Evolutionary conservation across 163 green algal species (phyloP), one percentile per base, ranked within the genome.

Genomic region (Chlamydomonas reinhardtii): DNA sequence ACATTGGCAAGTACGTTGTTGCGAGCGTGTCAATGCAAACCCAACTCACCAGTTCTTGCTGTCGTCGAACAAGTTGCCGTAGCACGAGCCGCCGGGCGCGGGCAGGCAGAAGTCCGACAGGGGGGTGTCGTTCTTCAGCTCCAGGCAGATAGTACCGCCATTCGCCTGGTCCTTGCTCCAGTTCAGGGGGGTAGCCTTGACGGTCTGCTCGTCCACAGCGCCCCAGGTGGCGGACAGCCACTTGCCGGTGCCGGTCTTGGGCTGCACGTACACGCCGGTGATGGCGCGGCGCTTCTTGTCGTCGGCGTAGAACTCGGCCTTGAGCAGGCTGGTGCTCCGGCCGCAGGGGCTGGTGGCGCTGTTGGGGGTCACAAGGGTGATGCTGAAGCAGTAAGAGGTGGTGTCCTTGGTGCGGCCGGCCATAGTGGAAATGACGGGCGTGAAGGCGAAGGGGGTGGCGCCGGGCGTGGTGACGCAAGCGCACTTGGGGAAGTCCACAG

Each of bases 301-400:
- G 52, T 77, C 35, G 52, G 79, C 79, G 43, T 61, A 85, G 54
- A 85, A 70, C 79, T 85, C 79, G 20, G 69, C 68, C 79, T 85
- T 85, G 9, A 52, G 22, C 22, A 85, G 69, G 39, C 8, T 64
- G 52, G 52, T 25, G 27, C n/a, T 52, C 0, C n/a, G 34, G 34
- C 79, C 79, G 69, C 79, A 85, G 24, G 48, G 14, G 43, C 77
- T 69, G 48, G 31, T 76, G 27, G 35, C 12, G 15, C 14, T 17
- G 27, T 43, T 25, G 17, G 79, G 79, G 2, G 22, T 62, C 48
- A 85, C 14, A 12, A 62, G 24, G 35, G 39, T 71, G 14, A 29
- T 61, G 9, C 6, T 34, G 34, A 85, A 85, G 69, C 79, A 85
- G 54, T 77, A 85, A 12, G 64, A 59, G 34, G 69, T 64, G 34